Conservation (phyloP, 139 green algal genomes). For the Deuterostichococcus epilithicus region DNA sequence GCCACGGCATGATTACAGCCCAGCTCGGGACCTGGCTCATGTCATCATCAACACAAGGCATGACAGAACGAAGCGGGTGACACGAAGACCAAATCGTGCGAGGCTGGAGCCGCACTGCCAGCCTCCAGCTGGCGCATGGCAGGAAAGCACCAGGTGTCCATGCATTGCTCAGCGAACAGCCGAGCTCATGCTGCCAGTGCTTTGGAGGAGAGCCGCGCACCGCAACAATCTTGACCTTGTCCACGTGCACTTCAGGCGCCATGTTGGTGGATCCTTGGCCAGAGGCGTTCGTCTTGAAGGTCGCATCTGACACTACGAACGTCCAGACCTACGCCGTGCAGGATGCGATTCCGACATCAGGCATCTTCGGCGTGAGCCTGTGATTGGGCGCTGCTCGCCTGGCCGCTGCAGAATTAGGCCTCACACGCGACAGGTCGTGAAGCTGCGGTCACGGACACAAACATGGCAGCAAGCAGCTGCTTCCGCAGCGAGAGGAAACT, state of each 20-base stretch:
- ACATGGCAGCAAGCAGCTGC: neutral
- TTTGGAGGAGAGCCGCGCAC: neutral
- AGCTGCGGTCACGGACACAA: neutral
- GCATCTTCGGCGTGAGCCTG: neutral
- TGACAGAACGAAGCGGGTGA: too few relatives aligned
- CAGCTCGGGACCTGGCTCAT: too few relatives aligned
- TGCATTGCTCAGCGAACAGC: too few relatives aligned
- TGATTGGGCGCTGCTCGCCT: neutral
- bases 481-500: neutral
- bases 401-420: neutral
- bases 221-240: conserved; percentile 4
- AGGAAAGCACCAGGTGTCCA: too few relatives aligned
- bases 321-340: conserved; percentile 40
- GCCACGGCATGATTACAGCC: too few relatives aligned
- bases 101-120: too few relatives aligned
- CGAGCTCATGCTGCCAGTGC: too few relatives aligned
- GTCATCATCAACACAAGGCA: too few relatives aligned
- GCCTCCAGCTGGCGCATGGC: too few relatives aligned
- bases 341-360: neutral
- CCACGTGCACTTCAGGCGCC: neutral
- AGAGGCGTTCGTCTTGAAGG: conserved; percentile 11
- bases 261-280: neutral
- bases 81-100: too few relatives aligned
- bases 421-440: neutral
- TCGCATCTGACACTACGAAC: conserved; percentile 39